Evolutionary conservation across 2,329 filamentous ascomycete species (phyloP).

Genomic region (Pseudogymnoascus sp.): DNA sequence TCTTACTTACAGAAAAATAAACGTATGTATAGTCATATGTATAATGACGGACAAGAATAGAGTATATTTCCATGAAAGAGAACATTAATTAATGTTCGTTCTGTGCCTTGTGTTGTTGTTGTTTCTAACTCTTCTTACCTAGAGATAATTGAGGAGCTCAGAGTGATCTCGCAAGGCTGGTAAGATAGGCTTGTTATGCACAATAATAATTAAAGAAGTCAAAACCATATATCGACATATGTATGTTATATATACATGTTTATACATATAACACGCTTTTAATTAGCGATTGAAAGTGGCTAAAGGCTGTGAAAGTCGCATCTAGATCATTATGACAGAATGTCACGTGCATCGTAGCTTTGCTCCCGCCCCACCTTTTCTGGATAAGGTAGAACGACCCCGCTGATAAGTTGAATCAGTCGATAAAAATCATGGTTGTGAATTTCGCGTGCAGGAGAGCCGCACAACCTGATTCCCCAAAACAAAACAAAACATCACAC

Average conservation of each 20-base stretch:
- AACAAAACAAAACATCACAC: slow-evolving; percentile 7
- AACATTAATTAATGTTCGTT: neutral
- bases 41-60: neutral
- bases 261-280: neutral
- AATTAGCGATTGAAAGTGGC: neutral
- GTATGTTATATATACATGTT: neutral
- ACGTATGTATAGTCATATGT: neutral
- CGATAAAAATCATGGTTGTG: slow-evolving; percentile 4
- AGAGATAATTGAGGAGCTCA: neutral
- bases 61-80: neutral
- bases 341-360: slow-evolving; percentile 3
- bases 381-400: slow-evolving; percentile 5
- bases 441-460: slow-evolving; percentile 6
- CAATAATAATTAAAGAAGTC: neutral
- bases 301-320: neutral
- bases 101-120: neutral
- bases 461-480: slow-evolving; percentile 6
- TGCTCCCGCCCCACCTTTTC: neutral
- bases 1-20: too few species aligned
- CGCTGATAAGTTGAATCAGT: slow-evolving; percentile 1
- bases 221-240: neutral
- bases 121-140: neutral
- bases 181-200: neutral
- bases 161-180: neutral
- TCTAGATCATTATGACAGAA: neutral